These are phyloP conservation scores for Hyaloperonospora brassicae DNA, from an alignment of 352 stramenopile species.

Conservation along the genomic window DNA sequence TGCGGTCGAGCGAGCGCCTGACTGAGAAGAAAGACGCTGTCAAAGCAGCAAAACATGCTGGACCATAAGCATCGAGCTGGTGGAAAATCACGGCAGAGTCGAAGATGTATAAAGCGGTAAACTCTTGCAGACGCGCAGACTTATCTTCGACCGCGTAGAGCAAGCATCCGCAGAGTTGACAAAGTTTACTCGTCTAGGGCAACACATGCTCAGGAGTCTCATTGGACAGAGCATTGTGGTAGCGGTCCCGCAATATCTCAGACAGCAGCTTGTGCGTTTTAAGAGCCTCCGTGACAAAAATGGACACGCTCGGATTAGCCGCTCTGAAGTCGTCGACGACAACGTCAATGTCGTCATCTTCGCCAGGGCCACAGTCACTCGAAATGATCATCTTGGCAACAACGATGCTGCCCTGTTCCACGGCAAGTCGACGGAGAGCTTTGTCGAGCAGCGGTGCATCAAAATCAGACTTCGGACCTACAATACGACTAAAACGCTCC, in stretches of 20 bases:
- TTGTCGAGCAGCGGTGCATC: conserved; percentile 69
- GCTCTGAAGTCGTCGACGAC: conserved; percentile 45
- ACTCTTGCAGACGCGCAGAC: no score
- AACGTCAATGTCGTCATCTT: conserved; percentile 70
- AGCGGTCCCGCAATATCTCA: conserved; percentile 61
- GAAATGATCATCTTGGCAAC: conserved; percentile 74
- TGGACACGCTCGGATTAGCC: conserved; percentile 35
- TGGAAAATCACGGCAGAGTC: conserved; percentile 27
- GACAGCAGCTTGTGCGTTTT: conserved; percentile 55
- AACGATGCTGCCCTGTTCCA: conserved; percentile 54
- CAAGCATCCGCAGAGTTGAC: conserved; percentile 20
- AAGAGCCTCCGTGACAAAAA: conserved; percentile 59
- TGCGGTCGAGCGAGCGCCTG: no score
- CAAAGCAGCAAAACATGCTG: conserved; percentile 39
- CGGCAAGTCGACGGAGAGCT: conserved; percentile 55
- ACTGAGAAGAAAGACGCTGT: conserved; percentile 44
- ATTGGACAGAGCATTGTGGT: conserved; percentile 29
- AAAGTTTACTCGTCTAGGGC: conserved; percentile 7
- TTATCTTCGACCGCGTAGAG: background rate
- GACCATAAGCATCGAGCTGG: conserved; percentile 38
- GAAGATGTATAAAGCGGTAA: background rate
- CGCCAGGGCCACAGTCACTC: conserved; percentile 59
- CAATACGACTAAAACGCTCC: conserved; percentile 40
- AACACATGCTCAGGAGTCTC: conserved; percentile 22
- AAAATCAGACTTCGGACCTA: conserved; percentile 66